These are phyloP conservation scores for Mycogone perniciosa DNA, from an alignment of 2,329 filamentous ascomycete species.

Conservation along the genomic window DNA sequence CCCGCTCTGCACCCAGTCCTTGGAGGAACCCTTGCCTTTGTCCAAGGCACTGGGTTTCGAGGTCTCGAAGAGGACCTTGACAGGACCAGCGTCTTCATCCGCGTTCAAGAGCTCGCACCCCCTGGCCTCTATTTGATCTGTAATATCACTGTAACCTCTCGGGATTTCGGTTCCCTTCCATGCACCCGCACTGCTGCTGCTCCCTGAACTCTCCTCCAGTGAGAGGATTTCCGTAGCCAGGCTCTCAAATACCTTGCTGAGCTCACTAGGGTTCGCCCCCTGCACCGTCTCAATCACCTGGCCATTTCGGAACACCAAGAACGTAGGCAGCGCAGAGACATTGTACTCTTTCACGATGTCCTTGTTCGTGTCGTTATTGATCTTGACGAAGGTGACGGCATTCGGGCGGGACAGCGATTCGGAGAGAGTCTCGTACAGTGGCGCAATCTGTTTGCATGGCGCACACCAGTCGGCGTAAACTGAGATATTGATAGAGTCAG, in stretches of 20 bases:
- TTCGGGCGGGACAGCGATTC: slow-evolving; percentile 62
- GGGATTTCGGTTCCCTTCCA: slow-evolving; percentile 76
- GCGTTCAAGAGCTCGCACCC: slow-evolving; percentile 84
- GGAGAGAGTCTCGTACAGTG: slow-evolving; percentile 74
- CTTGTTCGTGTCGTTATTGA: slow-evolving; percentile 73
- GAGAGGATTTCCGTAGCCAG: slow-evolving; percentile 59
- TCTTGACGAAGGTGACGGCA: slow-evolving; percentile 75
- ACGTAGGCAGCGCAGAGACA: slow-evolving; percentile 79
- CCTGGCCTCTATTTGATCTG: slow-evolving; percentile 69
- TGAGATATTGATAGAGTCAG: slow-evolving; percentile 31
- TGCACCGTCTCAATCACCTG: slow-evolving; percentile 60
- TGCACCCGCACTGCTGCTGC: slow-evolving; percentile 29
- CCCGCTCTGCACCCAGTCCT: slow-evolving; percentile 93
- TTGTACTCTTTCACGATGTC: slow-evolving; percentile 68
- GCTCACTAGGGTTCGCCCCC: slow-evolving; percentile 65
- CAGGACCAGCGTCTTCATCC: slow-evolving; percentile 67
- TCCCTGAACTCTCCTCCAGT: slow-evolving; percentile 39
- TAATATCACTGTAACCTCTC: slow-evolving; percentile 77
- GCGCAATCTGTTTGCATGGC: slow-evolving; percentile 77
- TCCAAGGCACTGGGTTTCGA: slow-evolving; percentile 58
- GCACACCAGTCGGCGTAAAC: slow-evolving; percentile 86
- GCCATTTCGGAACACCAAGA: slow-evolving; percentile 76
- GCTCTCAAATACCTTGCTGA: slow-evolving; percentile 65
- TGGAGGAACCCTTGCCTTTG: slow-evolving; percentile 46
- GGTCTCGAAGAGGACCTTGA: slow-evolving; percentile 66